Conservation (phyloP, 192 early-diverging fungal species). For the Neocallimastix lanati region DNA sequence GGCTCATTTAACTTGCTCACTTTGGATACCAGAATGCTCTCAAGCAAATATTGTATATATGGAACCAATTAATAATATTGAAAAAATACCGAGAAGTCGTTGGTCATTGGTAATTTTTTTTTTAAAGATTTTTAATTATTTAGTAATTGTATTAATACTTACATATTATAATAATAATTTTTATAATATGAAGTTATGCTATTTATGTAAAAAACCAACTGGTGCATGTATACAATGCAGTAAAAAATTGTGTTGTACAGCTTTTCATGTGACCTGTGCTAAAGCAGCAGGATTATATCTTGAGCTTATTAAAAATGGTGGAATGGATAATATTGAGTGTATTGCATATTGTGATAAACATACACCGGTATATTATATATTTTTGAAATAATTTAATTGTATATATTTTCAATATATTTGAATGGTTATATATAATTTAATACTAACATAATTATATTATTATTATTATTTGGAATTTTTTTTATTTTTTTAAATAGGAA, state of each 20-base stretch:
- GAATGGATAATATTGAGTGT: conserved; percentile 37
- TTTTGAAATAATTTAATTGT: no score
- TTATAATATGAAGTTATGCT: conserved; percentile 52
- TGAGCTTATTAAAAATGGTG: conserved; percentile 45
- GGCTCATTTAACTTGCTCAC: conserved; percentile 88
- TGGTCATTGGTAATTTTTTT: conserved; percentile 46
- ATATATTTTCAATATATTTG: no score
- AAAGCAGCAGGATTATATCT: conserved; percentile 72
- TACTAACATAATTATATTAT: no score
- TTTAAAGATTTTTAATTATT: no score
- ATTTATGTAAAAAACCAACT: conserved; percentile 58
- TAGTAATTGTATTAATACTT: no score
- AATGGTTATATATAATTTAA: no score
- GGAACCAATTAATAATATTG: conserved; percentile 92
- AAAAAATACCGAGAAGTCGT: conserved; percentile 69
- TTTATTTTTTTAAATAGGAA: not conserved
- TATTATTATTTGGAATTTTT: no score
- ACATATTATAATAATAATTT: no score
- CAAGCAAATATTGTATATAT: conserved; percentile 83
- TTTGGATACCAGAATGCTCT: conserved; percentile 90
- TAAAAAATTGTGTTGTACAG: conserved; percentile 67
- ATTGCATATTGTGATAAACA: conserved; percentile 82
- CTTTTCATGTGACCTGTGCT: conserved; percentile 90
- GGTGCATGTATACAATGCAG: conserved; percentile 95
- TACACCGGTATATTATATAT: conserved; percentile 62